phyloP scores from a whole-genome alignment of 345 rosid genomes.

The Eucalyptus microcorys region DNA sequence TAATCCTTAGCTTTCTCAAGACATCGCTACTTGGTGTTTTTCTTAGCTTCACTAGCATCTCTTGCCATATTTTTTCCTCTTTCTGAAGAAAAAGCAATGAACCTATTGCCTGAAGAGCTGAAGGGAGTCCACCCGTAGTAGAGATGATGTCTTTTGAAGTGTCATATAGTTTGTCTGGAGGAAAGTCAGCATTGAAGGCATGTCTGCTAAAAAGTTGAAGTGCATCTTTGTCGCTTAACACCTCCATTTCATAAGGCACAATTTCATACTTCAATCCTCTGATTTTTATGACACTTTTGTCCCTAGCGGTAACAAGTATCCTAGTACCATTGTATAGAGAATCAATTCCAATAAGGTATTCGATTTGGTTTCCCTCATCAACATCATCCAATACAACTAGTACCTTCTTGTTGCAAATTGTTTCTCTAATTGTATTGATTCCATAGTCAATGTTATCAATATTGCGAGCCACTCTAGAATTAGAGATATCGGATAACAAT shows the following conservation, averaged over 20 bases:
- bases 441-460: neutral
- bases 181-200: neutral
- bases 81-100: neutral
- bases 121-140: neutral
- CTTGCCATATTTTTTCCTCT: neutral
- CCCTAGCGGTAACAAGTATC: neutral
- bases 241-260: neutral
- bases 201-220: neutral
- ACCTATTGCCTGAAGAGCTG: neutral
- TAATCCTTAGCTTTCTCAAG: neutral
- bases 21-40: neutral
- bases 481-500: neutral
- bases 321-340: neutral
- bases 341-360: neutral
- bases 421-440: neutral
- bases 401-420: neutral
- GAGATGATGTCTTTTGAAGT: neutral
- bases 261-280: neutral
- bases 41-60: neutral
- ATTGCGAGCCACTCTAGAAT: neutral
- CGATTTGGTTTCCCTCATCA: neutral
- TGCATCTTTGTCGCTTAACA: neutral
- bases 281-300: neutral
- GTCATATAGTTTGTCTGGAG: neutral
- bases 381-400: neutral